phyloP scores from a whole-genome alignment of 495 filamentous ascomycete species.

The Neurospora africana region DNA sequence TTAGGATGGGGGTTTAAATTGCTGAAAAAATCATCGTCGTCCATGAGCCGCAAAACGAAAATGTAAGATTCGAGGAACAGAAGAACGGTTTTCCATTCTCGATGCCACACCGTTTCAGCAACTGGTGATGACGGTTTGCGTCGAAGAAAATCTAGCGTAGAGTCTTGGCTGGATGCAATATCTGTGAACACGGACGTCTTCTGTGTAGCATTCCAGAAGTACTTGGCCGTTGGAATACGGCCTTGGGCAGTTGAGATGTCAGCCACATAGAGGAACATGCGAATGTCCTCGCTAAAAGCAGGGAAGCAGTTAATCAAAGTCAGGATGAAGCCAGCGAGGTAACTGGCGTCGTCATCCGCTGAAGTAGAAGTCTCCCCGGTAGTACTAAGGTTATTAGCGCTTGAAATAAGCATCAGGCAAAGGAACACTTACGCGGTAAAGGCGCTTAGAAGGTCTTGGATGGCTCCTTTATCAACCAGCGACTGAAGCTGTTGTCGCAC shows the following conservation, averaged over 20 bases:
- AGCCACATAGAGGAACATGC: constrained; percentile 87
- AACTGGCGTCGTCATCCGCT: constrained; percentile 50
- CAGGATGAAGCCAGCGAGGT: constrained; percentile 77
- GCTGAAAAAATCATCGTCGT: constrained; percentile 77
- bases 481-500: constrained; percentile 22
- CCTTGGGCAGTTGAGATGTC: constrained; percentile 47
- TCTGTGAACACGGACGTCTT: constrained; percentile 54
- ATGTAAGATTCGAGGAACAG: constrained; percentile 91
- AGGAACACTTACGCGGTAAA: constrained; percentile 26
- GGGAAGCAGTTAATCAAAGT: constrained; percentile 84
- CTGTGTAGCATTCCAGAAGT: constrained; percentile 74
- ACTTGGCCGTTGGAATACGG: constrained; percentile 63
- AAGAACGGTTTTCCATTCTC: constrained; percentile 82
- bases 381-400: constrained; percentile 17
- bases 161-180: constrained; percentile 37
- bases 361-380: constrained; percentile 14
- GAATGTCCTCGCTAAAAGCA: constrained; percentile 71
- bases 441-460: constrained; percentile 26
- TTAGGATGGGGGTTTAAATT: constrained; percentile 12
- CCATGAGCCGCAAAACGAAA: constrained; percentile 82
- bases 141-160: constrained; percentile 12
- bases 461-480: constrained; percentile 30
- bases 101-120: constrained; percentile 29
- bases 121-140: constrained; percentile 9
- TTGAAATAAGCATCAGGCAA: constrained; percentile 6